Base-by-base conservation (phyloP, 2,329 filamentous ascomycete genomes). In the Neonectria sp. region DNA sequence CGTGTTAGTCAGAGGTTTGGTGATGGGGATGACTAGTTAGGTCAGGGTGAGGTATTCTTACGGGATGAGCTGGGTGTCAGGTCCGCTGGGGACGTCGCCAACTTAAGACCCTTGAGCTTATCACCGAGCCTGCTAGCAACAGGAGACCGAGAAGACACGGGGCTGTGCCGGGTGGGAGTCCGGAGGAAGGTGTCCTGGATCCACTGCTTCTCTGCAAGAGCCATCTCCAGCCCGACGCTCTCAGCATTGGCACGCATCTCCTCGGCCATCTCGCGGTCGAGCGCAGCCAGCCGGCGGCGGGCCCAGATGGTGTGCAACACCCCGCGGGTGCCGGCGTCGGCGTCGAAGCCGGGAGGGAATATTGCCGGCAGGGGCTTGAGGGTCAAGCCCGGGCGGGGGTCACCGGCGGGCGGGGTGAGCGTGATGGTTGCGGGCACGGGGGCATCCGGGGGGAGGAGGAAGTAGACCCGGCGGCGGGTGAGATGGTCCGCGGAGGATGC, bases 271-370 rank as follows among this genome's bases (percentile, higher is more conserved):
- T 97, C 95, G 65, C 86, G 86, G 58, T 94, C 89, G 55, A 97
- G 83, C 69, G 93, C 91, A 35, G 90, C 89, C 25, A 97, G 83
- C 48, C 95, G 86, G 79, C 93, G 92, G 84, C 95, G 95, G 21
- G 93, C 95, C 94, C 95, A 98, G 65, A 95, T 90, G 2, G 94
- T 97, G 78, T 97, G 95, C 67, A 97, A 82, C 2, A 97, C 93
- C 2, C 95, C 95, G 69, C 93, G 92, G 74, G 91, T 91, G 7
- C 93, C 93, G 0, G 90, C 88, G 25, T 89, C 91, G 4, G 88
- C 87, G 2, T 92, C 92, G 27, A 97, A 84, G 67, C 92, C 91
- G 0, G 92, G 89, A 1, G 93, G 91, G 76, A 95, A 97, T 71
- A 97, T 95, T 35, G 95, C 95, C 0, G 95, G 95, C 57, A 97